phyloP scores from a whole-genome alignment of 2,329 filamentous ascomycete species.

The Podosphaera fusca region DNA sequence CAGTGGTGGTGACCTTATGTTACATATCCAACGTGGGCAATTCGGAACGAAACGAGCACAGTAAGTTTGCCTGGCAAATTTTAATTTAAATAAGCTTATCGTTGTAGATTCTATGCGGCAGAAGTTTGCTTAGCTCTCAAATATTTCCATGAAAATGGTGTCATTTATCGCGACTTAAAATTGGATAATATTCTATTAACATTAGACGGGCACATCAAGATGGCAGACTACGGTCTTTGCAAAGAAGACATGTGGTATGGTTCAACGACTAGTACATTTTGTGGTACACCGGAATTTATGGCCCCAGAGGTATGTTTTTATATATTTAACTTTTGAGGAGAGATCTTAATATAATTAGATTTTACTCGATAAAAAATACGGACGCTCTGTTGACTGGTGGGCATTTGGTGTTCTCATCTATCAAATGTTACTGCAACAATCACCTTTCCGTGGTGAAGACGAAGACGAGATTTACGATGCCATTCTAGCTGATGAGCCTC shows the following conservation, averaged over 20 bases:
- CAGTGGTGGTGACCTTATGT: constrained; percentile 93
- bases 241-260: constrained; percentile 99
- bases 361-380: constrained; percentile 93
- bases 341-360: constrained; percentile 34
- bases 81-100: constrained; percentile 8
- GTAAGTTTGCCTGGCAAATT: constrained; percentile 27
- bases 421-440: constrained; percentile 98
- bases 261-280: constrained; percentile 91
- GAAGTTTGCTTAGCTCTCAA: constrained; percentile 94
- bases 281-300: constrained; percentile 99
- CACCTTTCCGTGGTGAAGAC: constrained; percentile 93
- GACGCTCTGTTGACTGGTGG: constrained; percentile 96
- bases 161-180: constrained; percentile 77
- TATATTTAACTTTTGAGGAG: neutral
- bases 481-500: constrained; percentile 85
- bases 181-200: constrained; percentile 80
- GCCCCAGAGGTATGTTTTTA: constrained; percentile 56
- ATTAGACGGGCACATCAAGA: constrained; percentile 92
- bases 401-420: constrained; percentile 97
- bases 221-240: constrained; percentile 94
- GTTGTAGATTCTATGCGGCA: constrained; percentile 67
- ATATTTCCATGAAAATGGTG: constrained; percentile 98
- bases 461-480: constrained; percentile 99
- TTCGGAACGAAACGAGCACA: constrained; percentile 92
- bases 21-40: constrained; percentile 91